Percentiles rank a stretch among this genome's conserved stretches.
Evolutionary conservation across 2,329 filamentous ascomycete genomes (phyloP).

Genomic region (Xylaria sp.): DNA sequence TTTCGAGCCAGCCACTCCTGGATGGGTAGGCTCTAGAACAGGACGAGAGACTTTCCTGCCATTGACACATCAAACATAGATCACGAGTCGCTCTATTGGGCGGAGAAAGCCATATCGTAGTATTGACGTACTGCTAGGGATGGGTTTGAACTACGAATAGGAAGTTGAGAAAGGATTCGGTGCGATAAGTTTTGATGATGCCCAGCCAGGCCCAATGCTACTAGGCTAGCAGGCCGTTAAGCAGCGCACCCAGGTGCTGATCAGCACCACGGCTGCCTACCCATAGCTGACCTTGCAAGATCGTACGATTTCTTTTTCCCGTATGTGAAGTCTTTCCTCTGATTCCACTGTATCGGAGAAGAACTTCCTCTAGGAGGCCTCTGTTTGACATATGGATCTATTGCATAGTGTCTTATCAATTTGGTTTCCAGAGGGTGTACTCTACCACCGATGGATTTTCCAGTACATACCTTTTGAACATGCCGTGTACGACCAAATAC

Average conservation of each 20-base stretch:
- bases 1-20: slow-evolving; percentile 21
- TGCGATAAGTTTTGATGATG: slow-evolving; percentile 23
- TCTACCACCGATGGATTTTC: background rate
- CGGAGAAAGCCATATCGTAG: background rate
- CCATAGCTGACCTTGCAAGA: slow-evolving; percentile 11
- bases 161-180: slow-evolving; percentile 23
- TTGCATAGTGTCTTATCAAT: background rate
- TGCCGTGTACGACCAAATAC: background rate
- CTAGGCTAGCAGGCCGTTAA: slow-evolving; percentile 4
- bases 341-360: background rate
- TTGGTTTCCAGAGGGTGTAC: background rate
- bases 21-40: slow-evolving; percentile 8
- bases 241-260: slow-evolving; percentile 12
- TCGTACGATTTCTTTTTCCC: background rate
- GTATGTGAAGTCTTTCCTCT: background rate
- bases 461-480: background rate
- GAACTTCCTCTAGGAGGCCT: slow-evolving; percentile 14
- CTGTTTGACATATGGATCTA: background rate
- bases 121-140: background rate
- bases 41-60: background rate
- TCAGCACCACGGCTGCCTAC: slow-evolving; percentile 9
- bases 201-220: slow-evolving; percentile 16
- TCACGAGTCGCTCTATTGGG: background rate
- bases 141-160: slow-evolving; percentile 13
- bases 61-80: slow-evolving; percentile 15